A percentile compares a stretch with the other conserved stretches of the same genome.
These are phyloP conservation scores for Pythium rishiriense DNA, from an alignment of 352 stramenopile species.

Conservation along the genomic window DNA sequence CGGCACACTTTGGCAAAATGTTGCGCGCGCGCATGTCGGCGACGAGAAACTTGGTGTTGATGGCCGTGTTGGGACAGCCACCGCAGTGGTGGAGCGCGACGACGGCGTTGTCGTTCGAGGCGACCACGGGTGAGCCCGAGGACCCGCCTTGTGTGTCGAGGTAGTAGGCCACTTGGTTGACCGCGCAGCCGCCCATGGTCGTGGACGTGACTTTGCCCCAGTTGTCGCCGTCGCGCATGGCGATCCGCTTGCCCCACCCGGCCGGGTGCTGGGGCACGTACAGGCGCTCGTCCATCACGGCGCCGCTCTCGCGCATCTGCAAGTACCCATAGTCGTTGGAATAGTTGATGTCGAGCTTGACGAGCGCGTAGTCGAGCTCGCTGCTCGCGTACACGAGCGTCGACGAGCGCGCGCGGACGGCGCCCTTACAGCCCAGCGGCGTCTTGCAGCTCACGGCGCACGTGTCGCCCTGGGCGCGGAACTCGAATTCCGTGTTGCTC, in stretches of 20 bases:
- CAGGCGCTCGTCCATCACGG: conserved; percentile 48
- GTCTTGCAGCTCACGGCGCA: conserved; percentile 50
- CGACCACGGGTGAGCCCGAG: conserved; percentile 68
- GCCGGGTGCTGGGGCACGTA: conserved; percentile 67
- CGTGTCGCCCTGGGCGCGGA: conserved; percentile 44
- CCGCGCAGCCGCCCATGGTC: conserved; percentile 38
- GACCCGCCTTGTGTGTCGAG: conserved; percentile 73
- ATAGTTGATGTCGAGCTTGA: conserved; percentile 60
- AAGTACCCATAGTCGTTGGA: conserved; percentile 56
- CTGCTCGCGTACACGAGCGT: conserved; percentile 42
- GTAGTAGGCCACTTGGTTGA: conserved; percentile 64
- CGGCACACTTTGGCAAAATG: conserved; percentile 45
- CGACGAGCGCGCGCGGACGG: conserved; percentile 28
- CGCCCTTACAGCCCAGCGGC: conserved; percentile 39
- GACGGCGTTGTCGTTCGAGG: conserved; percentile 58
- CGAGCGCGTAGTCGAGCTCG: conserved; percentile 63
- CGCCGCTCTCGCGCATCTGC: conserved; percentile 46
- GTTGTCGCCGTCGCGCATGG: conserved; percentile 43
- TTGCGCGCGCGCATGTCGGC: conserved; percentile 43
- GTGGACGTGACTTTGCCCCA: conserved; percentile 49
- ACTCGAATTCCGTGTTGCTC: conserved; percentile 65
- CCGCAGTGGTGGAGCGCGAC: conserved; percentile 76
- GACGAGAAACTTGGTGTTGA: conserved; percentile 69
- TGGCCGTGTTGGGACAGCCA: conserved; percentile 70
- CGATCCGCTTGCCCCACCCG: conserved; percentile 71